Evolutionary conservation across 2,329 filamentous ascomycete genomes (phyloP).

Genomic region (Botryosphaeria dothidea): DNA sequence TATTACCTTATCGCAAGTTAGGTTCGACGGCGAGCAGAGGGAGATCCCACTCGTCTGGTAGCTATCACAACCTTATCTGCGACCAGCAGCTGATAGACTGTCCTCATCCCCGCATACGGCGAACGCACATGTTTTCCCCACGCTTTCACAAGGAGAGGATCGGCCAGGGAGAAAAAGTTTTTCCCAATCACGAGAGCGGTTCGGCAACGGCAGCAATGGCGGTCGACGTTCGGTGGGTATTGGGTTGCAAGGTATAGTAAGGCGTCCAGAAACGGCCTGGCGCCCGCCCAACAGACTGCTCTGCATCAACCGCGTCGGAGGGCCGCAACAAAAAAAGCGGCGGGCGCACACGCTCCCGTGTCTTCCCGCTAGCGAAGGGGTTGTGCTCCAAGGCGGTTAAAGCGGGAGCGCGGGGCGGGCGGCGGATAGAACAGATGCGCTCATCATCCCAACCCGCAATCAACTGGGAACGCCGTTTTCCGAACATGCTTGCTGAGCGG

Average conservation of each 20-base stretch:
- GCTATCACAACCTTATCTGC: slow-evolving; percentile 3
- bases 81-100: background rate
- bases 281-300: slow-evolving; percentile 1
- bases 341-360: slow-evolving; percentile 11
- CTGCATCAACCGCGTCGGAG: background rate
- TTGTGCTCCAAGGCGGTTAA: slow-evolving; percentile 1
- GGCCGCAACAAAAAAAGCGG: background rate
- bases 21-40: background rate
- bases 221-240: background rate
- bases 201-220: background rate
- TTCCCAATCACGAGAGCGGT: background rate
- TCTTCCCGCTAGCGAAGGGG: background rate
- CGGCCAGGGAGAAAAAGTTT: background rate
- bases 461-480: background rate
- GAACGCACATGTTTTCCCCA: background rate
- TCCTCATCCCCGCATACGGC: background rate
- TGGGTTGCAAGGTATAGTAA: background rate
- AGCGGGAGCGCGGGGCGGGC: background rate
- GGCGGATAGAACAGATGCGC: background rate
- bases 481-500: background rate
- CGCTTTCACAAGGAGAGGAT: background rate
- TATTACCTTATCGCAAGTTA: background rate
- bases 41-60: background rate
- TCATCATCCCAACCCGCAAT: no score
- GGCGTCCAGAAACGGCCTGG: background rate